phyloP scores from a whole-genome alignment of 2,329 filamentous ascomycete genomes.

The Fusarium albidum region DNA sequence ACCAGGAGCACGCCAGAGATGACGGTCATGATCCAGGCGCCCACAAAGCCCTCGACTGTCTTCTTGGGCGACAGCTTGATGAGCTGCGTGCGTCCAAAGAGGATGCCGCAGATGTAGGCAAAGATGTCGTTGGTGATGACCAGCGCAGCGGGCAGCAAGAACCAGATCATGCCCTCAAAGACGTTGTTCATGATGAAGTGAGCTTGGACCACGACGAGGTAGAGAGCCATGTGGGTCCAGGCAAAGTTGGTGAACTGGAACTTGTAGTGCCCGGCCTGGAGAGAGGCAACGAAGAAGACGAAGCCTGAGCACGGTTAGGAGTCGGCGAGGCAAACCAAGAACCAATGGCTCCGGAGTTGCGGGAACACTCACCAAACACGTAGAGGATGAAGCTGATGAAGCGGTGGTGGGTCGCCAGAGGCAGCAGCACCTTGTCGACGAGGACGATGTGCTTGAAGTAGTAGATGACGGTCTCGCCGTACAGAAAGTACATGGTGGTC shows the following conservation, averaged over 20 bases:
- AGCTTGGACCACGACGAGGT: slow-evolving; percentile 95
- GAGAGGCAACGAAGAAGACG: slow-evolving; percentile 94
- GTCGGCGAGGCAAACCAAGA: background rate
- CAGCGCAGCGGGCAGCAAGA: slow-evolving; percentile 92
- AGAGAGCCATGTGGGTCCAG: slow-evolving; percentile 99
- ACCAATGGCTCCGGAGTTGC: background rate
- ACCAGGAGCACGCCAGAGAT: slow-evolving; percentile 84
- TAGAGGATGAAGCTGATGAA: slow-evolving; percentile 99
- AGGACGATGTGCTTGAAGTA: slow-evolving; percentile 99
- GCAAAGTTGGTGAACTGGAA: slow-evolving; percentile 99
- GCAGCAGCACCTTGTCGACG: slow-evolving; percentile 90
- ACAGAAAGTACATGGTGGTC: slow-evolving; percentile 99
- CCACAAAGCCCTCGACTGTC: slow-evolving; percentile 97
- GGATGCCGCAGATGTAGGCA: slow-evolving; percentile 96
- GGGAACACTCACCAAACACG: slow-evolving; percentile 79
- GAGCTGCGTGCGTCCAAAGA: slow-evolving; percentile 93
- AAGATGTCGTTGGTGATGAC: slow-evolving; percentile 99
- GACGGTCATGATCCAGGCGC: slow-evolving; percentile 95
- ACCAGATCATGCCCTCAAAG: slow-evolving; percentile 99
- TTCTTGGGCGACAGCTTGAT: slow-evolving; percentile 99
- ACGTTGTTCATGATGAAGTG: slow-evolving; percentile 99
- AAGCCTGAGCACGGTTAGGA: slow-evolving; percentile 70
- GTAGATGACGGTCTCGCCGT: slow-evolving; percentile 98
- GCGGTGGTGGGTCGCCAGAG: slow-evolving; percentile 94
- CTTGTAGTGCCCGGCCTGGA: slow-evolving; percentile 95